A percentile compares a stretch with the other conserved stretches of the same genome.
phyloP scores from a whole-genome alignment of 2,329 filamentous ascomycete genomes.

The Hypoxylon sp. region DNA sequence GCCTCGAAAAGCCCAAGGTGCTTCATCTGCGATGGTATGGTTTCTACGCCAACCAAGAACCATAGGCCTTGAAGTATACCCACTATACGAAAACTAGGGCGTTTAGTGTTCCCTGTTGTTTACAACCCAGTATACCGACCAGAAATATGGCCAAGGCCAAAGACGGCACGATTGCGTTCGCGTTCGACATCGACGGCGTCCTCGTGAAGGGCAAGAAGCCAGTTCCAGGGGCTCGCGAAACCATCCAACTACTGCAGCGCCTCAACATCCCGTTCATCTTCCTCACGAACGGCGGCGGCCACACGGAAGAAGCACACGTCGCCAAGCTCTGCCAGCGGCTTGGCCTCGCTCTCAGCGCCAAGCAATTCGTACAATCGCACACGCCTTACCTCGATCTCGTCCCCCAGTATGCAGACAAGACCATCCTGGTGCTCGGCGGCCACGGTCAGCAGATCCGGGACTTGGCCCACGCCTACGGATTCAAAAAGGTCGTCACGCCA shows the following conservation, averaged over 20 bases:
- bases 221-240: slow-evolving; percentile 72
- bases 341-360: slow-evolving; percentile 61
- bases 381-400: slow-evolving; percentile 77
- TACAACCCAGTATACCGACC: not conserved
- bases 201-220: slow-evolving; percentile 75
- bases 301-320: slow-evolving; percentile 74
- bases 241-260: slow-evolving; percentile 72
- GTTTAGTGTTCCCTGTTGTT: not conserved
- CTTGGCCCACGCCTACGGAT: slow-evolving; percentile 54
- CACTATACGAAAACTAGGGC: not conserved
- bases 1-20: not conserved
- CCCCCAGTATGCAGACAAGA: slow-evolving; percentile 62
- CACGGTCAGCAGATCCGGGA: slow-evolving; percentile 55
- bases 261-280: slow-evolving; percentile 78
- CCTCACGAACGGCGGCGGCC: slow-evolving; percentile 81
- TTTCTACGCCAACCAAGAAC: slow-evolving; percentile 11
- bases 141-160: slow-evolving; percentile 15
- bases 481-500: slow-evolving; percentile 56
- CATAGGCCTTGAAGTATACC: slow-evolving; percentile 2
- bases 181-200: slow-evolving; percentile 69
- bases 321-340: slow-evolving; percentile 69
- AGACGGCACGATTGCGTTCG: slow-evolving; percentile 49
- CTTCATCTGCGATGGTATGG: slow-evolving; percentile 3
- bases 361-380: slow-evolving; percentile 78
- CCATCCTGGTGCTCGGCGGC: slow-evolving; percentile 68